Base-by-base conservation (phyloP, 2,329 filamentous ascomycete species). In the Colletotrichum spinosum region DNA sequence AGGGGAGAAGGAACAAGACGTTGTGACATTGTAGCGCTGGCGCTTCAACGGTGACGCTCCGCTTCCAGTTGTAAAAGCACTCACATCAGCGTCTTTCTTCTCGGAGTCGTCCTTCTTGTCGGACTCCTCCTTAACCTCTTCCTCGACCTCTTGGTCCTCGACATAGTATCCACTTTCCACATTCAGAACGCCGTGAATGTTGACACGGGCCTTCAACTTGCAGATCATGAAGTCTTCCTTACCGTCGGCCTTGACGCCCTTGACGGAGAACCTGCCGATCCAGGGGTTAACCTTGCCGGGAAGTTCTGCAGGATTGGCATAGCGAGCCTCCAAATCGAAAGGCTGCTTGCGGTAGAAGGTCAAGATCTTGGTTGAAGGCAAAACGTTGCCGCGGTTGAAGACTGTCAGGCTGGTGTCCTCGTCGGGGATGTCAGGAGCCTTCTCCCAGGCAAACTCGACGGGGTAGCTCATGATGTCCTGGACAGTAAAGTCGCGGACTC, bases 191-290 rank as follows among this genome's bases (percentile, higher is more conserved):
- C 96, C 96, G 83, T 98, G 94, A 69, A 98, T 88, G 83, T 99
- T 99, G 61, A 99, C 88, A 69, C 96, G 90, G 52, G 96, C 95
- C 88, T 98, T 98, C 68, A 99, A 90, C 85, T 99, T 99, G 91
- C 96, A 99, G 75, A 98, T 97, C 95, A 99, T 98, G 80, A 98
- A 99, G 78, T 98, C 96, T 67, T 97, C 93, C 77, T 96, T 94
- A 70, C 90, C 88, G 76, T 97, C 93, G 45, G 93, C 91, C 87
- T 97, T 94, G 76, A 99, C 95, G 50, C 92, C 92, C 88, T 99
- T 99, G 78, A 99, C 94, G 46, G 94, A 97, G 84, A 99, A 99
- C 70, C 93, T 90, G 62, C 96, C 96, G 72, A 99, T 97, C 92
- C 95, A 98, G 52, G 96, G 92, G 77, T 93, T 93, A 68, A 91